Evolutionary conservation across 441 rosid genomes (phyloP), one percentile per base, ranked within the genome.

Genomic region (Eruca vesicaria): DNA sequence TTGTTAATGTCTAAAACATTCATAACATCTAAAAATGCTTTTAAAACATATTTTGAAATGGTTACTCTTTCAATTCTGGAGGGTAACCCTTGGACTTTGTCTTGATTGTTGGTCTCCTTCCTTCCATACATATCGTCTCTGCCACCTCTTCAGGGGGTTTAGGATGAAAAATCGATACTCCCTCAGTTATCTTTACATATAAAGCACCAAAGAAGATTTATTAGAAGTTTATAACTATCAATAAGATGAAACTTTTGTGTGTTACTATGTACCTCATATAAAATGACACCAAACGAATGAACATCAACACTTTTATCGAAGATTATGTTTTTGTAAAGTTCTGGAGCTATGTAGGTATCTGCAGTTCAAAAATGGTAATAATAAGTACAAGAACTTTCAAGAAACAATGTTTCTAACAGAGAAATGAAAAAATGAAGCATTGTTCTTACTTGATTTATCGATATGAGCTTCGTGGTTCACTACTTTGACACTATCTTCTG

Each of bases 301-400:
- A 83, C 78, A 80, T 95, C 99, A 26, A 86, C 95, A 45, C 89
- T 88, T 83, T 91, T 85, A 69, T 91, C 98, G 72, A 91, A 88
- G 66, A 81, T 63, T 66, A 78, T 84, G 57, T 86, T 87, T 71
- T 82, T 82, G 83, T 82, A 89, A 60, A 95, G 41, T 80, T 95
- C 98, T 8, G 99, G 99, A 72, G 98, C 97, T 73, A 74, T 52
- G 68, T 95, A 95, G 23, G 82, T 69, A 86, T 84, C 99, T 93
- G 78, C 80, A 85, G 60, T 67, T 68, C 6, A 67, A 82, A 83
- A 64, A n/a, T n/a, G 56, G 41, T 29, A 23, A 23, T n/a, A 48
- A 23, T 12, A 64, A 50, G 41, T 9, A 53, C 6, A 64, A 20
- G 66, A 15, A 4, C 38, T 14, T 68, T 52, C 56, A 60, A 71